A percentile compares a stretch with the other conserved stretches of the same genome.
These are phyloP conservation scores for Maudiozyma saulgeensis DNA, from an alignment of 805 yeast species.

Conservation along the genomic window DNA sequence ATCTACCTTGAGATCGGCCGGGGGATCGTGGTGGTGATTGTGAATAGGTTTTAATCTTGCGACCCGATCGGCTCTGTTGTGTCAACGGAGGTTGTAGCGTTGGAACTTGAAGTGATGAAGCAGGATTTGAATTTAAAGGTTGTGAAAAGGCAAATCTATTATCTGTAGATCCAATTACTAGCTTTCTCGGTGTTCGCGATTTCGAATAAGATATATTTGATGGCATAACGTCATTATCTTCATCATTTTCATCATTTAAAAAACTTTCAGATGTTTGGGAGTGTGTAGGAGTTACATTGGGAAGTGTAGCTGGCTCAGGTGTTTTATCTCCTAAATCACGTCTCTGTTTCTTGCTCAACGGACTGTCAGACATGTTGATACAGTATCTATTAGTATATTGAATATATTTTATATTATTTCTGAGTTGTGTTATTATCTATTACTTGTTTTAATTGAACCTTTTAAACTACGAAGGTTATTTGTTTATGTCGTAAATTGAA, in stretches of 20 bases:
- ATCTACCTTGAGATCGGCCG: slow-evolving; percentile 29
- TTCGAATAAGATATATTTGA: not conserved
- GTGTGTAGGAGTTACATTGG: not conserved
- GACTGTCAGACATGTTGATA: slow-evolving; percentile 10
- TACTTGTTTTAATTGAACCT: no score
- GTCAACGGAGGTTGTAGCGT: slow-evolving; percentile 26
- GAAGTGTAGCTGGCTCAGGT: not conserved
- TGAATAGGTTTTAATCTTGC: slow-evolving; percentile 22
- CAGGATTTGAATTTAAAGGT: slow-evolving; percentile 11
- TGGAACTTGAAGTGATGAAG: slow-evolving; percentile 19
- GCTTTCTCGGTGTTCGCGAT: slow-evolving; percentile 21
- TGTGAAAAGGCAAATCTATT: slow-evolving; percentile 18
- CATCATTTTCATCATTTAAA: not conserved
- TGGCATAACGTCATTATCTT: not conserved
- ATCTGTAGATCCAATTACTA: slow-evolving; percentile 18
- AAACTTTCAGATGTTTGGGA: not conserved
- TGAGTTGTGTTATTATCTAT: no score
- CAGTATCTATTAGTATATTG: not conserved
- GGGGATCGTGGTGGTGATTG: slow-evolving; percentile 24
- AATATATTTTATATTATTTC: not conserved
- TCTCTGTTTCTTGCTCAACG: slow-evolving; percentile 16
- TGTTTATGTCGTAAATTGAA: no score
- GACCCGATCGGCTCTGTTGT: slow-evolving; percentile 25
- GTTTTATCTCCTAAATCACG: not conserved
- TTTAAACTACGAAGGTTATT: no score